Evolutionary conservation across 345 rosid genomes (phyloP).

Genomic region (Aquilaria malaccensis): DNA sequence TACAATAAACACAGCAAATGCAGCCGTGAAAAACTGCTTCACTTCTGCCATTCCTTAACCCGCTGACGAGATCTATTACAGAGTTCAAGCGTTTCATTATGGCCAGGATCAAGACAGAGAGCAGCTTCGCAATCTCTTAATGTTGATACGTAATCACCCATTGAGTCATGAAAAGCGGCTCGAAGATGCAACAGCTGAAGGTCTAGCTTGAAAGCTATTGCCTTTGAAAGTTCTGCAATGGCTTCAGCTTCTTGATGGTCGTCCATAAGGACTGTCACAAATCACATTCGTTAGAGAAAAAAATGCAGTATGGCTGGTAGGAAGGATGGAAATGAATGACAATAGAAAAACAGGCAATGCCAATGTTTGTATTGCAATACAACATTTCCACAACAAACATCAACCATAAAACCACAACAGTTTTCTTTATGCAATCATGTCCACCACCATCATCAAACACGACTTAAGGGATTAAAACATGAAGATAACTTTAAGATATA

Average conservation of each 20-base stretch:
- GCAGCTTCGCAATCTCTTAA: conserved; percentile 94
- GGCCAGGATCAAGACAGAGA: conserved; percentile 72
- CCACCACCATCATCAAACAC: no score
- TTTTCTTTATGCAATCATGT: no score
- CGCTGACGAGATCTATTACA: conserved; percentile 43
- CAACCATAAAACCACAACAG: no score
- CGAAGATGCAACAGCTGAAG: conserved; percentile 90
- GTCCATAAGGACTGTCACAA: conserved; percentile 79
- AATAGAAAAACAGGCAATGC: no score
- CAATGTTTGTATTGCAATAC: no score
- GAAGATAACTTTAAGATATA: no score
- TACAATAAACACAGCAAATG: conserved; percentile 9
- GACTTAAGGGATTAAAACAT: no score
- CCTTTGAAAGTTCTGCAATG: conserved; percentile 70
- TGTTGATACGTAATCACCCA: conserved; percentile 48
- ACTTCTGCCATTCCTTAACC: conserved; percentile 26
- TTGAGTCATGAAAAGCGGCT: conserved; percentile 88
- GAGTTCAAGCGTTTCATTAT: conserved; percentile 57
- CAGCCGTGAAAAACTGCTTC: conserved; percentile 17
- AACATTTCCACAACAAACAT: no score
- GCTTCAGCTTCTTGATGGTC: conserved; percentile 92
- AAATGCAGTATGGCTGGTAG: no score
- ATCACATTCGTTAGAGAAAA: no score
- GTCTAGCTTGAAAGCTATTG: conserved; percentile 84
- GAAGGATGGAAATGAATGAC: no score